Evolutionary conservation across 1,284 basidiomycete genomes (phyloP), one percentile per base, ranked within the genome.

Genomic region (Anthracocystis walkeri): DNA sequence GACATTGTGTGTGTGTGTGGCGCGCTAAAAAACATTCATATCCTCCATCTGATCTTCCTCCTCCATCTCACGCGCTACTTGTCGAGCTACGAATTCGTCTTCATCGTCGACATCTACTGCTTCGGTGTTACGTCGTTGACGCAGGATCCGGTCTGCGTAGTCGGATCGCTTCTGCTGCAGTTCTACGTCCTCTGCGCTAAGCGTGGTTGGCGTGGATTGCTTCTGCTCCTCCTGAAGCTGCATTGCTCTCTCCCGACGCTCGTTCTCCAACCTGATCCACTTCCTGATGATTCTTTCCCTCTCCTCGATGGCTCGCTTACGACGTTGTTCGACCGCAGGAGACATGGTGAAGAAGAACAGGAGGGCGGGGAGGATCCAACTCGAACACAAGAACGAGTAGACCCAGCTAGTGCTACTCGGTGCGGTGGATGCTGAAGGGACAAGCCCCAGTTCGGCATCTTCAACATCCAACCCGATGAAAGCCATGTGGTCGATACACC

Each of bases 301-400:
- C 33, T 74, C 71, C 33, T 79, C 77, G 40, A 81, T 75, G 2
- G 79, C 79, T 1, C 58, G 44, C 41, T 75, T 68, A 11, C 79
- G 33, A 6, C 68, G 56, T 49, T 72, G 65, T 44, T 81, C 79
- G 4, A 81, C 74, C 27, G 75, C 67, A 4, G 79, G 79, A 35
- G 74, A 49, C 65, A 80, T 65, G 4, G 75, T 81, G 12, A 65
- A 57, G 3, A 78, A 20, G 40, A 79, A 75, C 7, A 81, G 61
- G 14, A 80, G 25, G 10, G 60, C 2, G 2, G 78, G 75, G 4
- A 81, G 21, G 4, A 81, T 23, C 49, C 58, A 71, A 2, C 23
- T 35, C 4, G 63, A 65, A 0, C 7, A 23, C 20, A 62, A 48
- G 21, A 49, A 2, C 4, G 45, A 31, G 16, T 44, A 40, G 8